These are phyloP conservation scores for Chaetoceros tenuissimus DNA, from an alignment of 108 stramenopile species.

Conservation along the genomic window DNA sequence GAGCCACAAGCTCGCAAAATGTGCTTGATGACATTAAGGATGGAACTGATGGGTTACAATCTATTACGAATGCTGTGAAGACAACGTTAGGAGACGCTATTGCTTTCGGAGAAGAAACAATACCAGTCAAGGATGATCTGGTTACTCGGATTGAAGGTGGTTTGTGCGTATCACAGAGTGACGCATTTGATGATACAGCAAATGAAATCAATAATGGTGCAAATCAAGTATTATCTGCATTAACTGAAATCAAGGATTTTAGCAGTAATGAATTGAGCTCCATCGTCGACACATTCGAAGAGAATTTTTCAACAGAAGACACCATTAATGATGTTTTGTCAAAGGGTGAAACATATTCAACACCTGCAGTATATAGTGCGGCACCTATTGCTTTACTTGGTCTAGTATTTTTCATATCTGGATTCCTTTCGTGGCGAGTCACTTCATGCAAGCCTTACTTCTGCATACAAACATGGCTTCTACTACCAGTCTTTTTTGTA, in stretches of 20 bases:
- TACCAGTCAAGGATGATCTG: not conserved
- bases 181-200: not conserved
- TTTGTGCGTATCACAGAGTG: not conserved
- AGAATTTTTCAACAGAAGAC: not conserved
- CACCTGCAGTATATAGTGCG: not conserved
- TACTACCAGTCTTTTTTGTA: not conserved
- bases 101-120: not conserved
- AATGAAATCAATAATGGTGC: not conserved
- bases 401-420: not conserved
- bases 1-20: not conserved
- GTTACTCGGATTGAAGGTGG: not conserved
- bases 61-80: not conserved
- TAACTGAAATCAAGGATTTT: not conserved
- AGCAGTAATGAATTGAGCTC: not conserved
- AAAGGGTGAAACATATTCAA: not conserved
- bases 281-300: not conserved
- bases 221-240: not conserved
- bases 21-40: not conserved
- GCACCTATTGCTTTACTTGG: not conserved
- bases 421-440: not conserved
- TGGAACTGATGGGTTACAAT: not conserved
- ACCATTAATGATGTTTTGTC: not conserved
- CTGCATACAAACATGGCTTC: not conserved
- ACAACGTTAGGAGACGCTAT: not conserved
- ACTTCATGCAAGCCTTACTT: not conserved